A percentile compares a stretch with the other conserved stretches of the same genome.
Evolutionary conservation across 805 yeast species (phyloP).

Genomic region (Candida morakotiae): DNA sequence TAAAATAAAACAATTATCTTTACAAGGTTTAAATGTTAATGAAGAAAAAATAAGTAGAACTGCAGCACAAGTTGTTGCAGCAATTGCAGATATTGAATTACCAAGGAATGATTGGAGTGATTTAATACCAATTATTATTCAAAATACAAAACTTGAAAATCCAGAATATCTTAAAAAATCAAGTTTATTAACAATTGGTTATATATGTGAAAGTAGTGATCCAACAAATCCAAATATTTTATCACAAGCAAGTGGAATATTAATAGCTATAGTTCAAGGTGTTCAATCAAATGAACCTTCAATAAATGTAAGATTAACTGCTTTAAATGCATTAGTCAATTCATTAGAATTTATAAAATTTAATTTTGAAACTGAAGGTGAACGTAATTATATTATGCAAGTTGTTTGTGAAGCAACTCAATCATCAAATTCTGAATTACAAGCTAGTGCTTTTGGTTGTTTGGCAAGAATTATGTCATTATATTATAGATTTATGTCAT

Average conservation of each 20-base stretch:
- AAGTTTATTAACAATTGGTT: conserved; percentile 85
- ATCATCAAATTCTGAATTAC: conserved; percentile 73
- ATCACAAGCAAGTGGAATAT: conserved; percentile 83
- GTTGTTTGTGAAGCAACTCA: conserved; percentile 99
- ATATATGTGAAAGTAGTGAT: conserved; percentile 92
- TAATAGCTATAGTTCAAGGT: conserved; percentile 95
- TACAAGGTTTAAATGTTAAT: conserved; percentile 59
- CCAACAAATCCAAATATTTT: conserved; percentile 73
- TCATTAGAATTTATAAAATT: conserved; percentile 84
- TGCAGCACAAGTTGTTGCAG: conserved; percentile 92
- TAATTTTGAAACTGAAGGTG: conserved; percentile 91
- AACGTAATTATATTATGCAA: conserved; percentile 96
- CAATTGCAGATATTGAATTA: conserved; percentile 93
- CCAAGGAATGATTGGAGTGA: conserved; percentile 88
- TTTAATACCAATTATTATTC: conserved; percentile 76
- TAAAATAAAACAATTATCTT: conserved; percentile 57
- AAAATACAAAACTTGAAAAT: conserved; percentile 75
- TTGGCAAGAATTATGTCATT: conserved; percentile 86
- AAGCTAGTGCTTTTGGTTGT: conserved; percentile 94
- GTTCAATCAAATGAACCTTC: conserved; percentile 82
- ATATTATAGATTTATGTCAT: conserved; percentile 85
- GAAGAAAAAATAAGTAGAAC: conserved; percentile 79
- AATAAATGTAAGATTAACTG: conserved; percentile 75
- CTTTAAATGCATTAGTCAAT: conserved; percentile 85
- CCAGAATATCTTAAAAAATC: conserved; percentile 82